These are phyloP conservation scores for Pezicula neosporulosa DNA, from an alignment of 2,329 filamentous ascomycete genomes.

Conservation along the genomic window DNA sequence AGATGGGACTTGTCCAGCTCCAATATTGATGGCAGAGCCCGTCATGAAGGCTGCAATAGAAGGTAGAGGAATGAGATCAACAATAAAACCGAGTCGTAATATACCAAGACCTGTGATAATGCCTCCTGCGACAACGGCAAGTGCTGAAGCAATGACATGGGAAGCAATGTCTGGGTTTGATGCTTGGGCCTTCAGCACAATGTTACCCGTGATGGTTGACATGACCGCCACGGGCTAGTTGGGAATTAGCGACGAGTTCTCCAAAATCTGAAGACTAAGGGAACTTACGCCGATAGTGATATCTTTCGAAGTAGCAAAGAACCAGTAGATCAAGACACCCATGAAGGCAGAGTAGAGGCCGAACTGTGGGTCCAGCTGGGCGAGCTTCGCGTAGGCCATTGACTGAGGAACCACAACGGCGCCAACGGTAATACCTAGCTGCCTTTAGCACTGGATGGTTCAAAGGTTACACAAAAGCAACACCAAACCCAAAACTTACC, in stretches of 20 bases:
- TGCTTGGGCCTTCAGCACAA: slow-evolving; percentile 62
- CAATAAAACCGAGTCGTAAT: slow-evolving; percentile 79
- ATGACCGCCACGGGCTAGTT: slow-evolving; percentile 85
- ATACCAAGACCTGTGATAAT: slow-evolving; percentile 80
- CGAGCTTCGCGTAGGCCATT: slow-evolving; percentile 90
- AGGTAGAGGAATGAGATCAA: slow-evolving; percentile 87
- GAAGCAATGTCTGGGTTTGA: slow-evolving; percentile 53
- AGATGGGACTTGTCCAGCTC: slow-evolving; percentile 74
- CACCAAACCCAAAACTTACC: slow-evolving; percentile 48
- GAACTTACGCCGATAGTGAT: slow-evolving; percentile 86
- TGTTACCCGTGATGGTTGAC: slow-evolving; percentile 83
- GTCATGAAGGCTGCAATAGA: slow-evolving; percentile 97
- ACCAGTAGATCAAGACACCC: slow-evolving; percentile 93
- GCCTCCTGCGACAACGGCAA: slow-evolving; percentile 73
- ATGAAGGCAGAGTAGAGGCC: slow-evolving; percentile 96
- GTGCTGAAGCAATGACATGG: slow-evolving; percentile 71
- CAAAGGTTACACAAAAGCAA: no score
- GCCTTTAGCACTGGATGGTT: no score
- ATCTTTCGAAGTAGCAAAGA: slow-evolving; percentile 97
- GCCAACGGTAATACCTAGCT: slow-evolving; percentile 63
- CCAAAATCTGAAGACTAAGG: neutral
- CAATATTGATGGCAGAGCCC: slow-evolving; percentile 87
- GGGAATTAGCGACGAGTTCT: slow-evolving; percentile 10
- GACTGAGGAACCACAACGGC: slow-evolving; percentile 88
- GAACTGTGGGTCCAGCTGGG: slow-evolving; percentile 75